Percentiles rank a stretch among this genome's conserved stretches.
Evolutionary conservation across 1,284 basidiomycete genomes (phyloP).

Genomic region (Cerioporus squamosus): DNA sequence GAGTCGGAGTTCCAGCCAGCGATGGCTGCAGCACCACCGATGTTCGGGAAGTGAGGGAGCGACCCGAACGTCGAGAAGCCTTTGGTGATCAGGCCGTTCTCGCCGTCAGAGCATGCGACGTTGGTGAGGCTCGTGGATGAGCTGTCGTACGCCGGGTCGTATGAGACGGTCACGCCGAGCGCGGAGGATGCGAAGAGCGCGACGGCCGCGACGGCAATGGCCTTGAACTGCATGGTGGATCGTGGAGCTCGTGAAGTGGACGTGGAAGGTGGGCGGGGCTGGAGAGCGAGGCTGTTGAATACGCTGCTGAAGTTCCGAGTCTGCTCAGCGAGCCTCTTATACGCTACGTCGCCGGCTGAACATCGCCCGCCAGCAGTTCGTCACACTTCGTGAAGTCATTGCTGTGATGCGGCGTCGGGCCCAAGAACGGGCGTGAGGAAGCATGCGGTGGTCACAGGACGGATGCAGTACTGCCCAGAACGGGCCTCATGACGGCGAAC

Average conservation of each 20-base stretch:
- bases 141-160: conserved; percentile 50
- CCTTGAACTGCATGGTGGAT: conserved; percentile 30
- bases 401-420: neutral
- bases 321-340: conserved; percentile 14
- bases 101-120: conserved; percentile 55
- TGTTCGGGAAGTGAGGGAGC: conserved; percentile 53
- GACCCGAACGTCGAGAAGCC: conserved; percentile 50
- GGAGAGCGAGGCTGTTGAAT: neutral
- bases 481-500: conserved; percentile 1
- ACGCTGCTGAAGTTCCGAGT: neutral
- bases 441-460: conserved; percentile 4
- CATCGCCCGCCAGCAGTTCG: neutral
- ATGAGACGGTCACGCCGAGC: conserved; percentile 36
- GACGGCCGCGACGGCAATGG: conserved; percentile 29
- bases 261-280: neutral
- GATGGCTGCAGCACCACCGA: conserved; percentile 51
- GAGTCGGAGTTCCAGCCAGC: conserved; percentile 43
- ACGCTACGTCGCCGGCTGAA: neutral
- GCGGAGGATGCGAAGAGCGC: conserved; percentile 23
- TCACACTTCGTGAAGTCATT: neutral
- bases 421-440: neutral
- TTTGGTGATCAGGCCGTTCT: conserved; percentile 46
- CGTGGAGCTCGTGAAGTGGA: neutral
- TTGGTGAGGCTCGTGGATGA: conserved; percentile 33
- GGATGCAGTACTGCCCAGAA: neutral